phyloP scores from a whole-genome alignment of 2,329 filamentous ascomycete species.

The Fusarium sp. region DNA sequence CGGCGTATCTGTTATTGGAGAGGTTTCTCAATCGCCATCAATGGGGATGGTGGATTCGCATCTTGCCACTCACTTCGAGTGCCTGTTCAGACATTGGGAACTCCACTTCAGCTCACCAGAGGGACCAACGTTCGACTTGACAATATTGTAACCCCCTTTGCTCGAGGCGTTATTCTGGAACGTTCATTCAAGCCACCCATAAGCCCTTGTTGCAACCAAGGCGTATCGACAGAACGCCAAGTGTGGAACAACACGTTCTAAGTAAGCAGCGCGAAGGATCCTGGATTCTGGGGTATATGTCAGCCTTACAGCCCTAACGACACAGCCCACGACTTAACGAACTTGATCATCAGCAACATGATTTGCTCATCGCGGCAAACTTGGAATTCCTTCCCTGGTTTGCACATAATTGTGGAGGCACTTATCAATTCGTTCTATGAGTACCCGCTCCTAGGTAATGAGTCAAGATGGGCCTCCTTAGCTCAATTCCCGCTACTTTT shows the following conservation, averaged over 20 bases:
- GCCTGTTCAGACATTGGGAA: background rate
- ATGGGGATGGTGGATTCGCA: background rate
- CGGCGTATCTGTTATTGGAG: background rate
- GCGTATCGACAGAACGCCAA: background rate
- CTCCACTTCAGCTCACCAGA: background rate
- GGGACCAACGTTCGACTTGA: background rate
- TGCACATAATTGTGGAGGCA: conserved; percentile 6
- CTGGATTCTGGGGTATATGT: conserved; percentile 37
- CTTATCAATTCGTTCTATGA: conserved; percentile 4
- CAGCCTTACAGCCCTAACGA: conserved; percentile 43
- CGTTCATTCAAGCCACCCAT: background rate
- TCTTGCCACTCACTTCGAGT: background rate
- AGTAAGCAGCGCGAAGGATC: conserved; percentile 32
- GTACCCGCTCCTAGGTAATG: conserved; percentile 16
- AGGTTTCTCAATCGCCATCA: background rate
- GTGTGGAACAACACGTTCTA: conserved; percentile 10
- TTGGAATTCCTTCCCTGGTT: conserved; percentile 18
- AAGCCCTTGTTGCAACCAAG: background rate
- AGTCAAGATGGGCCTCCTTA: conserved; percentile 24
- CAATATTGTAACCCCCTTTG: background rate
- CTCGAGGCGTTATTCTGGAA: conserved; percentile 18
- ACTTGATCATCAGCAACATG: conserved; percentile 12
- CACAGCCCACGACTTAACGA: conserved; percentile 11
- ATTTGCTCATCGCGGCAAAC: conserved; percentile 14
- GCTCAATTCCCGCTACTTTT: conserved; percentile 19